A percentile compares a stretch with the other conserved stretches of the same genome.
These are phyloP conservation scores for Colletotrichum melonis DNA, from an alignment of 2,329 filamentous ascomycete species.

Conservation along the genomic window DNA sequence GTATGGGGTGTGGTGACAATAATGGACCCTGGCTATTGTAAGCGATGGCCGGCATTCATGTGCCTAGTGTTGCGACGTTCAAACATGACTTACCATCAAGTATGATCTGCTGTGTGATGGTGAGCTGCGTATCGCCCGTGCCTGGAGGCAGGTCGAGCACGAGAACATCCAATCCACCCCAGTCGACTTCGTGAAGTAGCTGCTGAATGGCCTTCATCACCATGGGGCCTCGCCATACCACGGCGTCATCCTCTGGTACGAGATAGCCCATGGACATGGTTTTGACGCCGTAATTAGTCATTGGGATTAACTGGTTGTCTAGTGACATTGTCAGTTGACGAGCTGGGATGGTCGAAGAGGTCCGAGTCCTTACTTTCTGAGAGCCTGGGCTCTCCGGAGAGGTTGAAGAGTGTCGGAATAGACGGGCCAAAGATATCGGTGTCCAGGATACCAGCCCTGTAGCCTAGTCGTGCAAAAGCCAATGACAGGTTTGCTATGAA, in stretches of 20 bases:
- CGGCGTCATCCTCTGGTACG: constrained; percentile 80
- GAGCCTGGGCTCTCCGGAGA: constrained; percentile 82
- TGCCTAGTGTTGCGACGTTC: neutral
- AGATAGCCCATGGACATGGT: constrained; percentile 99
- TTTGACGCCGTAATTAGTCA: constrained; percentile 95
- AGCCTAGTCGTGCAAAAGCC: constrained; percentile 83
- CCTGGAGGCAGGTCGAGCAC: constrained; percentile 93
- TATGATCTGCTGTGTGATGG: constrained; percentile 94
- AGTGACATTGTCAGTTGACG: constrained; percentile 2
- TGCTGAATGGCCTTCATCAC: constrained; percentile 98
- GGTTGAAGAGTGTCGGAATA: constrained; percentile 88
- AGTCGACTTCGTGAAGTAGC: constrained; percentile 93
- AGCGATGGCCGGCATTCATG: neutral
- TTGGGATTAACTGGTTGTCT: constrained; percentile 85
- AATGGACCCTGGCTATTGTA: constrained; percentile 69
- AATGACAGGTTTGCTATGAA: constrained; percentile 80
- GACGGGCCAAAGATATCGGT: constrained; percentile 98
- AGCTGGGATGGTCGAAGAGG: neutral
- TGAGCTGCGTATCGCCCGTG: constrained; percentile 95
- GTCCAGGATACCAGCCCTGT: constrained; percentile 88
- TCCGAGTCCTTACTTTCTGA: constrained; percentile 68
- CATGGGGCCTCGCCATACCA: constrained; percentile 97
- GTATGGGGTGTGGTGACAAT: constrained; percentile 96
- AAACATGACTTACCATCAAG: constrained; percentile 74
- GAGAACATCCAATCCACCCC: constrained; percentile 88